Base-by-base conservation (phyloP, 306 rosid species). In the Pterocarpus santalinus region DNA sequence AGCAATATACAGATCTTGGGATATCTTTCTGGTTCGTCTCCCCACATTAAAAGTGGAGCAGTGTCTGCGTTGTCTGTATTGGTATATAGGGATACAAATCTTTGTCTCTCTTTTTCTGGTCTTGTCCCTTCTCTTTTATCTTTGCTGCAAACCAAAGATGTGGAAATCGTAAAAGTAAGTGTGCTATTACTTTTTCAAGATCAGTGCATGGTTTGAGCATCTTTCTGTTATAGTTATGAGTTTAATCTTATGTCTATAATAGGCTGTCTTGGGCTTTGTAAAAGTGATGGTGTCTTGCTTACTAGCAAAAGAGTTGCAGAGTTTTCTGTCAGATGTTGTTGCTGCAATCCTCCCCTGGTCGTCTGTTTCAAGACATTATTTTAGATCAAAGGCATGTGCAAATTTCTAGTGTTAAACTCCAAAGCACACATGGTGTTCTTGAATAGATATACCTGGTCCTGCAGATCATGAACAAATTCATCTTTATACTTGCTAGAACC, bases 201-300 rank as follows among this genome's bases (percentile, higher is more conserved):
- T 82, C 66, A 51, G 38, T 77, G 65, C 44, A 16, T 38, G 75
- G 70, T 69, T 84, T 16, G 58, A 55, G 56, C 47, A 56, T 83
- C 71, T 77, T 53, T 74, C 65, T 70, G 60, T 78, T 4, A 56
- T 51, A 53, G 52, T 85, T 35, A 67, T 77, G 71, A 69, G 75
- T 82, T 88, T 47, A 52, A 65, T 86, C 72, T 65, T 76, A 7
- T 69, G 30, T 85, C 68, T 79, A n/a, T 67, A 65, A 85, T 90
- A 95, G 99, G 98, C 99, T 83, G 97, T 88, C 77, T 82, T 95
- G 90, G 99, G 98, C 55, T 93, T 95, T 79, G 90, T 93, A 81
- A 95, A 95, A 91, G 99, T 93, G 79, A 32, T 93, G 69, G 99
- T 90, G 46, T 95, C 96, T 79, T 83, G 87, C 82, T 80, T 93